Percentiles rank a stretch among this genome's conserved stretches.
These are phyloP conservation scores for Moesziomyces sp. DNA, from an alignment of 1,284 basidiomycete genomes.

Conservation along the genomic window DNA sequence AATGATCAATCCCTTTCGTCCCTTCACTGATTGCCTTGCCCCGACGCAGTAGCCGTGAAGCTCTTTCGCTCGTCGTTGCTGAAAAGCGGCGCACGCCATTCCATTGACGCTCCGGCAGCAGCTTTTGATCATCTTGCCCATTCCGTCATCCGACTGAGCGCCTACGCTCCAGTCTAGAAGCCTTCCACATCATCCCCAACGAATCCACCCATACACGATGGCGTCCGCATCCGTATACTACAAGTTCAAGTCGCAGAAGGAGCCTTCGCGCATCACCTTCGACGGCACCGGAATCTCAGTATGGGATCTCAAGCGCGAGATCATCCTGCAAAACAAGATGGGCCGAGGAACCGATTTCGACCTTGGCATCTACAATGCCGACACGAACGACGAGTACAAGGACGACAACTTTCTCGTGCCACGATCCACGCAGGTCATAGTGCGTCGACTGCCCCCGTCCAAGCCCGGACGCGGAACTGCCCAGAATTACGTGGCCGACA, in stretches of 20 bases:
- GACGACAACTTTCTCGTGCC: slow-evolving; percentile 92
- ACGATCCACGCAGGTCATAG: slow-evolving; percentile 91
- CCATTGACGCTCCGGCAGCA: not conserved
- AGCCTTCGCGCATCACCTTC: slow-evolving; percentile 94
- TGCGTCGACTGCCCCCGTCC: slow-evolving; percentile 85
- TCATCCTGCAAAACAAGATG: slow-evolving; percentile 94
- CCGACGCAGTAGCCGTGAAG: slow-evolving; percentile 25
- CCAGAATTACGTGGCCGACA: slow-evolving; percentile 80
- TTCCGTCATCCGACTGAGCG: not conserved
- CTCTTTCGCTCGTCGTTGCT: not conserved
- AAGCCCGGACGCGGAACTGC: slow-evolving; percentile 92
- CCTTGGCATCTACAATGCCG: slow-evolving; percentile 76
- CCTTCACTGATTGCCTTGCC: slow-evolving; percentile 32
- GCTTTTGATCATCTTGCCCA: not conserved
- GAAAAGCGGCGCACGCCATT: not conserved
- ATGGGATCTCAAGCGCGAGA: slow-evolving; percentile 98
- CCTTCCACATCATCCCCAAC: not conserved
- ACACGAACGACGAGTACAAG: slow-evolving; percentile 76
- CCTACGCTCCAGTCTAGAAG: not conserved
- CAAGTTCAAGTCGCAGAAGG: slow-evolving; percentile 94
- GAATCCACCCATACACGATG: slow-evolving; percentile 40
- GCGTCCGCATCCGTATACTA: slow-evolving; percentile 81
- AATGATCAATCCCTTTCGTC: slow-evolving; percentile 50
- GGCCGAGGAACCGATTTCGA: slow-evolving; percentile 98
- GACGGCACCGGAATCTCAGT: slow-evolving; percentile 98